Evolutionary conservation across 2,329 filamentous ascomycete genomes (phyloP).

Genomic region (Neocatenulostroma microsporum): DNA sequence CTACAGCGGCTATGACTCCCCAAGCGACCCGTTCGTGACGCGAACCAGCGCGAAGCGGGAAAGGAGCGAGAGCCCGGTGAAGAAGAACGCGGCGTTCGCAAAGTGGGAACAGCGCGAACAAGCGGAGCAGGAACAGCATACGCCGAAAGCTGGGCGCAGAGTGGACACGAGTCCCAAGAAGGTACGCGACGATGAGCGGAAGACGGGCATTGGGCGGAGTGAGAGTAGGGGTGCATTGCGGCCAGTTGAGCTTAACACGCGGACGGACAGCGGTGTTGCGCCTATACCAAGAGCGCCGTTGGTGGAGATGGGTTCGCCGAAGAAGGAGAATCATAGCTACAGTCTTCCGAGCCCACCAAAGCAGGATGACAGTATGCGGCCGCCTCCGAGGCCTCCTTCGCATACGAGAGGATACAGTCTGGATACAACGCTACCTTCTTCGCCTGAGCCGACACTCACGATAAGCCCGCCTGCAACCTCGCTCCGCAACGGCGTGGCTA

Average conservation of each 20-base stretch:
- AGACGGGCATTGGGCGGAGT: conserved; percentile 20
- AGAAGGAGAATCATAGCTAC: conserved; percentile 21
- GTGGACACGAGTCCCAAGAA: conserved; percentile 27
- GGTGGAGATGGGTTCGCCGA: conserved; percentile 13
- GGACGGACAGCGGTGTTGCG: conserved; percentile 11
- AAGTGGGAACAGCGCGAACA: conserved; percentile 24
- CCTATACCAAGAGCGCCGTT: conserved; percentile 1
- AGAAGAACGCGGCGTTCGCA: conserved; percentile 27
- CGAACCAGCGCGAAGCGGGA: conserved; percentile 24
- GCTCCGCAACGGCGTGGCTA: conserved; percentile 26
- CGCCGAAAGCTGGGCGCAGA: conserved; percentile 17
- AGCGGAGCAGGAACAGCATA: conserved; percentile 14
- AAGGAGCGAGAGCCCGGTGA: conserved; percentile 29
- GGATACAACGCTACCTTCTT: conserved; percentile 17
- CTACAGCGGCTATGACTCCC: conserved; percentile 21
- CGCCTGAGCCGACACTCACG: conserved; percentile 16
- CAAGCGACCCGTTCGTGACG: conserved; percentile 25
- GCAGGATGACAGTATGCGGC: conserved; percentile 8
- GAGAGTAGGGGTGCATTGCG: conserved; percentile 24
- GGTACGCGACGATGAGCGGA: conserved; percentile 27
- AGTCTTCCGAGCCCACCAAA: conserved; percentile 2
- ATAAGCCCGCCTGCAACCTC: conserved; percentile 20
- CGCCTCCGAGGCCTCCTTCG: conserved; percentile 15
- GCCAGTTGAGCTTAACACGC: conserved; percentile 25
- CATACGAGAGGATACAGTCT: conserved; percentile 21